phyloP scores from a whole-genome alignment of 164 flowering plant species.

The Kingdonia uniflora region DNA sequence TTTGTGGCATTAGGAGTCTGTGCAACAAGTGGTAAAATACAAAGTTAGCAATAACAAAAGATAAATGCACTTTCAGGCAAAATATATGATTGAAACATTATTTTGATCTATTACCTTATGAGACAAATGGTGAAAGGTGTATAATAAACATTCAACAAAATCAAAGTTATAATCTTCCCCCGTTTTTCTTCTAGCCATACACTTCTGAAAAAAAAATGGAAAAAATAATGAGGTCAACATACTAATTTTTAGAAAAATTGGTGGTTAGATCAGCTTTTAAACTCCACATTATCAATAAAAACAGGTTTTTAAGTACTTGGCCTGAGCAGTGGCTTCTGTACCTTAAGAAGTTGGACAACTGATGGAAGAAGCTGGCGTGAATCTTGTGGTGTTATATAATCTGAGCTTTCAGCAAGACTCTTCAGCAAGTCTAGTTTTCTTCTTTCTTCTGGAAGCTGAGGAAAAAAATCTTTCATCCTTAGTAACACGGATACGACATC shows the following conservation, averaged over 20 bases:
- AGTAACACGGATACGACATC: too few relatives aligned
- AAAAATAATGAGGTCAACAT: constrained; percentile 5
- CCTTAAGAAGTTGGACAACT: constrained; percentile 80
- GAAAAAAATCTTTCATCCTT: constrained; percentile 7
- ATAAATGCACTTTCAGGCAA: background rate
- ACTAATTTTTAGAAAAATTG: too few relatives aligned
- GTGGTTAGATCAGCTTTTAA: too few relatives aligned
- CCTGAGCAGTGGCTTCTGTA: constrained; percentile 9
- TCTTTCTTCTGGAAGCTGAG: constrained; percentile 85
- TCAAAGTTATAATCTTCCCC: constrained; percentile 88
- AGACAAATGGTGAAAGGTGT: constrained; percentile 83
- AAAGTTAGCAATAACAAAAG: constrained; percentile 3
- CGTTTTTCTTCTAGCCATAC: constrained; percentile 78
- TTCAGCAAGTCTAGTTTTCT: constrained; percentile 81
- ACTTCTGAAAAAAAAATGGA: constrained; percentile 37
- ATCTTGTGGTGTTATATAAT: constrained; percentile 79
- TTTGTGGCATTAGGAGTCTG: constrained; percentile 98
- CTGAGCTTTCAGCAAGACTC: constrained; percentile 85
- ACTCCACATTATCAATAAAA: too few relatives aligned
- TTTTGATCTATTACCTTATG: constrained; percentile 43
- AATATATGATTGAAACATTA: background rate
- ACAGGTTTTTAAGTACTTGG: background rate
- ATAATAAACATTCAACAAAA: constrained; percentile 83
- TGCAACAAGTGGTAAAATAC: constrained; percentile 4
- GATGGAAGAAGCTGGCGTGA: constrained; percentile 87